phyloP scores from a whole-genome alignment of 2,329 filamentous ascomycete species.

The Blumeria hordei region DNA sequence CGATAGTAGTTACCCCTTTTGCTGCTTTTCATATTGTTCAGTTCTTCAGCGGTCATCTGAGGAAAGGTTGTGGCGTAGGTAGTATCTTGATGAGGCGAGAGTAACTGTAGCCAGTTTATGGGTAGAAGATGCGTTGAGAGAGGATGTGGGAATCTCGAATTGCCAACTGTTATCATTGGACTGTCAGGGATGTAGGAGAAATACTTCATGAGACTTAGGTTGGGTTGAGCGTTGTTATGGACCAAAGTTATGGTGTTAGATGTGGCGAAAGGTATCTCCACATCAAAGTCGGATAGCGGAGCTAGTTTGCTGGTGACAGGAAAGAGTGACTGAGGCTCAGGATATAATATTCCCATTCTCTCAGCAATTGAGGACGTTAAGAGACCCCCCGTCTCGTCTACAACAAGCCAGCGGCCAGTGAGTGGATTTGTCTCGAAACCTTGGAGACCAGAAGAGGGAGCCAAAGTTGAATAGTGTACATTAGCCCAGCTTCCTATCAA shows the following conservation, averaged over 20 bases:
- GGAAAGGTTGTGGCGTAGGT: constrained; percentile 46
- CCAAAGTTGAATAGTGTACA: constrained; percentile 36
- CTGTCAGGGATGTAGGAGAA: constrained; percentile 47
- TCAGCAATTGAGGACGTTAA: constrained; percentile 47
- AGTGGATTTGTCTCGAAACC: not conserved
- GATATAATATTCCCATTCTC: constrained; percentile 40
- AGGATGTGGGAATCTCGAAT: constrained; percentile 36
- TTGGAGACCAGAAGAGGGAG: not conserved
- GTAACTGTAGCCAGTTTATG: constrained; percentile 76
- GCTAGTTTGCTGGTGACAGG: not conserved
- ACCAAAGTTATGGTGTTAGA: constrained; percentile 56
- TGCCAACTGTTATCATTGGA: constrained; percentile 20
- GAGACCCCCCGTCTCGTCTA: constrained; percentile 48
- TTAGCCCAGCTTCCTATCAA: constrained; percentile 77
- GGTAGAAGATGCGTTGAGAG: constrained; percentile 60
- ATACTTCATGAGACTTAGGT: constrained; percentile 68
- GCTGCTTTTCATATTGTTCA: constrained; percentile 53
- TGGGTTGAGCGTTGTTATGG: constrained; percentile 65
- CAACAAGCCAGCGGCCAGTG: constrained; percentile 30
- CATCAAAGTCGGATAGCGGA: not conserved
- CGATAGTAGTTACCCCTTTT: constrained; percentile 70
- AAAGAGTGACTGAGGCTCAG: constrained; percentile 1
- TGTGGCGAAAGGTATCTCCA: constrained; percentile 7
- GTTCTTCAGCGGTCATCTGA: constrained; percentile 28
- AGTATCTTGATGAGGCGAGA: constrained; percentile 50